Conservation (phyloP, 306 rosid genomes). For the Vachellia collinsii region DNA sequence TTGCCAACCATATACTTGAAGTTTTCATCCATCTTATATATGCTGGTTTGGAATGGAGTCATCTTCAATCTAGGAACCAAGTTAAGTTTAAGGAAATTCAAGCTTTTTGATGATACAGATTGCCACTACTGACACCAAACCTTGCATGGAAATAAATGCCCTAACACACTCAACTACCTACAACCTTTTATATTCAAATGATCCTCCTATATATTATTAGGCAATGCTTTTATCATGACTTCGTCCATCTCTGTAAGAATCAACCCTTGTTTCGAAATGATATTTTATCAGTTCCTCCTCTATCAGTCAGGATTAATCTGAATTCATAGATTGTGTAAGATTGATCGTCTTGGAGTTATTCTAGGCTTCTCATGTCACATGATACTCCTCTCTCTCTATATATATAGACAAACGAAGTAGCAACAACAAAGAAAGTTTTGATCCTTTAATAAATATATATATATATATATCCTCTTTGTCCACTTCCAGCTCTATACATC, state of each 20-base stretch:
- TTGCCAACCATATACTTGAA: neutral
- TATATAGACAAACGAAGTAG: neutral
- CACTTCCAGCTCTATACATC: neutral
- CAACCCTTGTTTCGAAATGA: neutral
- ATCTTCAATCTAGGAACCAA: neutral
- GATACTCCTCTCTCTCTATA: neutral
- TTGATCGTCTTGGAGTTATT: neutral
- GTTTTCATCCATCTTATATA: constrained; percentile 13
- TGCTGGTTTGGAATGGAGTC: neutral
- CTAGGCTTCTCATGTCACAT: neutral
- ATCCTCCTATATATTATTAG: neutral
- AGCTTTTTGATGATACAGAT: neutral
- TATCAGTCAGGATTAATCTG: neutral
- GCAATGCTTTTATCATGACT: constrained; percentile 6
- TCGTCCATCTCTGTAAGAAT: neutral
- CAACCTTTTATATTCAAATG: neutral
- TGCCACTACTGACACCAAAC: neutral
- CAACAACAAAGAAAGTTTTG: neutral
- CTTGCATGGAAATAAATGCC: constrained; percentile 10
- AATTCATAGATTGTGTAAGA: neutral
- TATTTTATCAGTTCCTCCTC: neutral
- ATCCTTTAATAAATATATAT: neutral
- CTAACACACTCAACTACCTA: neutral
- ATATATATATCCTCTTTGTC: neutral
- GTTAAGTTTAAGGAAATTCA: neutral